Conservation (phyloP, 106 monocot species). For the Triglochin maritima region DNA sequence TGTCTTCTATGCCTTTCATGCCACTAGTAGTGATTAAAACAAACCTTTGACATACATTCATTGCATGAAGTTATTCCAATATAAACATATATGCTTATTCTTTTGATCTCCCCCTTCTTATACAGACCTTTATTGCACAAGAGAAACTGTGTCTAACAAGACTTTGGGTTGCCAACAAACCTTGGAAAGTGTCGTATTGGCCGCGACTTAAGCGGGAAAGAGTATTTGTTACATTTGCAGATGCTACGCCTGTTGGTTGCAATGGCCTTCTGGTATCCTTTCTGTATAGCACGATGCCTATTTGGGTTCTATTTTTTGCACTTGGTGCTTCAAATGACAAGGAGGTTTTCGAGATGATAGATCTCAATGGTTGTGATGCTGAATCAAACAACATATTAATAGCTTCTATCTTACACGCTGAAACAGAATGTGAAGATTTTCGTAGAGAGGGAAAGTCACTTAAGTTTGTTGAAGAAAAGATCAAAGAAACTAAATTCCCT, state of each 20-base stretch:
- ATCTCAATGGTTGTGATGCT: constrained; percentile 40
- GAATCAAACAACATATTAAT: constrained; percentile 45
- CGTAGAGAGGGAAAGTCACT: constrained; percentile 43
- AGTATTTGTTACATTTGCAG: constrained; percentile 52
- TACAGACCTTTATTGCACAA: constrained; percentile 79
- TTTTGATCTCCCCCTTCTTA: too few relatives aligned
- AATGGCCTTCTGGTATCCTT: constrained; percentile 32
- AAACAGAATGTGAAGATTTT: constrained; percentile 47
- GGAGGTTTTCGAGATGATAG: constrained; percentile 79
- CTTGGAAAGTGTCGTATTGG: constrained; percentile 53
- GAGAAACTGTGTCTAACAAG: constrained; percentile 63
- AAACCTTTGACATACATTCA: too few relatives aligned
- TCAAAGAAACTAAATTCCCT: constrained; percentile 71
- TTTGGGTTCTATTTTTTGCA: constrained; percentile 90
- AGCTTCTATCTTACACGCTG: constrained; percentile 55
- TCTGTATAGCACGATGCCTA: constrained; percentile 56
- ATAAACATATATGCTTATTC: too few relatives aligned
- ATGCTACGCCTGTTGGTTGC: constrained; percentile 30
- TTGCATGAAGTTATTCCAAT: too few relatives aligned
- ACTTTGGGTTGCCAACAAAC: constrained; percentile 66
- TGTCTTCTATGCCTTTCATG: too few relatives aligned
- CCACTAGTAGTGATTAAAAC: too few relatives aligned
- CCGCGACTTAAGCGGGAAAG: constrained; percentile 45
- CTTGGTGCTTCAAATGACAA: constrained; percentile 85
- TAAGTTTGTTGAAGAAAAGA: constrained; percentile 35